Evolutionary conservation across 371 early-diverging fungal species (phyloP).

Genomic region (Massospora cicadina): DNA sequence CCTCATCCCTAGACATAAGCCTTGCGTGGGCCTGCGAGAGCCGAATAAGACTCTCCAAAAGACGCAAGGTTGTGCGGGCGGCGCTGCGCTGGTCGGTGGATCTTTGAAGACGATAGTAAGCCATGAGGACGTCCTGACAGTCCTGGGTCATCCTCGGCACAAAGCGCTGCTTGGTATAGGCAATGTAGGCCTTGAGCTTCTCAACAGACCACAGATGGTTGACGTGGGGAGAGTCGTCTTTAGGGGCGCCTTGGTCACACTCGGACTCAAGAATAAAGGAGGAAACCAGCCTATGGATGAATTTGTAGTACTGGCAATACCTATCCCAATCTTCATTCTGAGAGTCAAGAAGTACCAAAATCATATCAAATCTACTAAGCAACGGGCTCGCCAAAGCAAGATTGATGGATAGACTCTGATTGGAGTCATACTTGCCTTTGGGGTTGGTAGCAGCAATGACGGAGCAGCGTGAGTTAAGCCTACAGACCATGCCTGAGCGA

Average conservation of each 20-base stretch:
- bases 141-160: constrained; percentile 32
- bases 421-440: constrained; percentile 41
- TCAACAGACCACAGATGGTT: constrained; percentile 26
- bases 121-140: constrained; percentile 32
- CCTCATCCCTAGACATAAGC: constrained; percentile 33
- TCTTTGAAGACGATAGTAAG: constrained; percentile 48
- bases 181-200: constrained; percentile 37
- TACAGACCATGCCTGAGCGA: constrained; percentile 32
- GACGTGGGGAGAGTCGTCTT: neutral
- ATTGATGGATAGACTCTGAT: constrained; percentile 34
- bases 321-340: constrained; percentile 41
- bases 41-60: constrained; percentile 67
- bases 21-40: constrained; percentile 71
- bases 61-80: constrained; percentile 57
- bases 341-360: constrained; percentile 49
- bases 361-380: constrained; percentile 60
- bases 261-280: constrained; percentile 24
- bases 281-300: constrained; percentile 20
- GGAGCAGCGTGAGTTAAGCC: constrained; percentile 56
- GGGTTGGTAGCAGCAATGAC: constrained; percentile 66
- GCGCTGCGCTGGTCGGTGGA: constrained; percentile 36
- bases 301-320: constrained; percentile 14
- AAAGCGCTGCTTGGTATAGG: constrained; percentile 25
- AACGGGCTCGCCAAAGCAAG: constrained; percentile 43
- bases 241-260: neutral